Evolutionary conservation across 1,284 basidiomycete genomes (phyloP), one percentile per base, ranked within the genome.

Genomic region (Wolfiporia cocos): DNA sequence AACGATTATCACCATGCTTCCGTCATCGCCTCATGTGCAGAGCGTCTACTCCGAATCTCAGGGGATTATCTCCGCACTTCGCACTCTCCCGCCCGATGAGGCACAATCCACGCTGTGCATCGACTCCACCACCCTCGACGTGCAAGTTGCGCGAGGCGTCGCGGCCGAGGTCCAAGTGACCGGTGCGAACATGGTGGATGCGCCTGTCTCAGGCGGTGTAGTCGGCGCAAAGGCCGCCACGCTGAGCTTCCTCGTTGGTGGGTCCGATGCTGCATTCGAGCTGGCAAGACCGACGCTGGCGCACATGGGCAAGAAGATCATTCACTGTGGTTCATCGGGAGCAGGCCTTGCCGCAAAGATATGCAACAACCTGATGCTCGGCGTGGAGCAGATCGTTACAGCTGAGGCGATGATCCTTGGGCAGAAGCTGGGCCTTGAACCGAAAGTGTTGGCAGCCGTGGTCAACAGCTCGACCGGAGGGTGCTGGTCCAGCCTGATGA

Each of bases 181-280:
- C 14, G 84, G 86, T n/a, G 86, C 80, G 4, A 67, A 66, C 30
- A 91, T 94, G 78, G 74, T 94, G 34, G 92, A 95, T 61, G 90
- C 92, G 2, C 92, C 92, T 12, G 92, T 95, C 1, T 92, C 88
- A 26, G 92, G 92, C 44, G 92, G 91, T 33, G 88, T 92, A 5
- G 68, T 85, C 14, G 92, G 92, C 18, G 92, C 92, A 7, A 81
- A 85, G 56, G 85, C 85, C 5, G 88, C 76, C 23, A 90, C 88
- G 0, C 71, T 95, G n/a, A 81, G 87, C 15, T 95, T 95, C 70
- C 83, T 95, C 43, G 87, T 92, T 20, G 92, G 92, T n/a, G 87
- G 90, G 4, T 69, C 76, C 1, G 62, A 75, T 26, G 57, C 63
- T 4, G 71, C 76, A 12, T 92, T 85, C 55, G 57, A 68, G n/a